Evolutionary conservation across 2,329 filamentous ascomycete genomes (phyloP).

Genomic region (Trichoderma aggressivum): DNA sequence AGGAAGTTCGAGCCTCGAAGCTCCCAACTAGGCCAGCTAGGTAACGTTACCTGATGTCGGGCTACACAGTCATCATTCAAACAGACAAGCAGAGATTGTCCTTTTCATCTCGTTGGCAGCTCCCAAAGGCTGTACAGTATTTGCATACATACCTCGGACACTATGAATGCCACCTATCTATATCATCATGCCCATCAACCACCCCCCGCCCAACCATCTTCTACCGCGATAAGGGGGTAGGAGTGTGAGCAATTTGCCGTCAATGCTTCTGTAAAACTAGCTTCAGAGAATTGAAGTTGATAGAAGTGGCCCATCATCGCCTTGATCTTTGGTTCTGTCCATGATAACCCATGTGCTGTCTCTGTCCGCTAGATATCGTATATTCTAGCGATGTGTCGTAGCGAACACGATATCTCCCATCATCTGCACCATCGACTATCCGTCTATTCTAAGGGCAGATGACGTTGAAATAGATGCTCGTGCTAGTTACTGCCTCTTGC

Average conservation of each 20-base stretch:
- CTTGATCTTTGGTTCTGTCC: background rate
- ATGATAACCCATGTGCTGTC: background rate
- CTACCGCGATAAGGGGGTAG: background rate
- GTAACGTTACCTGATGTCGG: slow-evolving; percentile 17
- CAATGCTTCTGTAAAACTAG: background rate
- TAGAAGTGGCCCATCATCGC: background rate
- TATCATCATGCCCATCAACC: background rate
- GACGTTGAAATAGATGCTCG: background rate
- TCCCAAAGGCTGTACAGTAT: background rate
- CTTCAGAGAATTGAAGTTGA: background rate
- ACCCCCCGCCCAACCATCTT: background rate
- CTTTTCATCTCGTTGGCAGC: background rate
- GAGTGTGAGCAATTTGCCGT: background rate
- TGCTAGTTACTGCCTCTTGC: background rate
- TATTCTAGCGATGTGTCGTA: background rate
- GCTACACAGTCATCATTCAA: background rate
- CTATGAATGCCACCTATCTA: background rate
- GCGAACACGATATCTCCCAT: background rate
- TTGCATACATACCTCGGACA: background rate
- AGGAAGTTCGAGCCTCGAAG: slow-evolving; percentile 17
- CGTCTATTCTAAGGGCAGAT: background rate
- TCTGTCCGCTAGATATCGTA: background rate
- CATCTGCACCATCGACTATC: background rate
- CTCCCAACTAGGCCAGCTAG: slow-evolving; percentile 8
- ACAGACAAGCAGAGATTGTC: background rate